phyloP scores from a whole-genome alignment of 2,329 filamentous ascomycete genomes.

The Neobulgaria alba region DNA sequence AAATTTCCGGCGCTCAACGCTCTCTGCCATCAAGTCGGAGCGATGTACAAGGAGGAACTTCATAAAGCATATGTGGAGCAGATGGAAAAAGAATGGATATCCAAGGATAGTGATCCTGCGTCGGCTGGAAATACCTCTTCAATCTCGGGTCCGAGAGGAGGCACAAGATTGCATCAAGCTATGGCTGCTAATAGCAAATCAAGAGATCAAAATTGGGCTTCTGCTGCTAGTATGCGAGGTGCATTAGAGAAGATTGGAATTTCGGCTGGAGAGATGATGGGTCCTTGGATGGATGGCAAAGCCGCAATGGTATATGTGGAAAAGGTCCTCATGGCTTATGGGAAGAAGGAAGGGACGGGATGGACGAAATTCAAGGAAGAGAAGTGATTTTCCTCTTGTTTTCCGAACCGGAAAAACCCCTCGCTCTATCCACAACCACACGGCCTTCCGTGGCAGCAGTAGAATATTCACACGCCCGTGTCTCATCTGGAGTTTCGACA shows the following conservation, averaged over 20 bases:
- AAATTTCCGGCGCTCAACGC: constrained; percentile 32
- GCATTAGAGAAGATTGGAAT: constrained; percentile 36
- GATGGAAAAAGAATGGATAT: constrained; percentile 27
- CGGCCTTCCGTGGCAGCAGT: too few species aligned
- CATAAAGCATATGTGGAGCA: constrained; percentile 18
- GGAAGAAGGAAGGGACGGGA: constrained; percentile 35
- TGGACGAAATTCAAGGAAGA: constrained; percentile 11
- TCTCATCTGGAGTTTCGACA: too few species aligned
- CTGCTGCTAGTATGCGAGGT: constrained; percentile 19
- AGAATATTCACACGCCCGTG: too few species aligned
- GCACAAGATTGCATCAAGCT: constrained; percentile 26
- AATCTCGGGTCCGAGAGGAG: not conserved
- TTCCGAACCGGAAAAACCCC: too few species aligned
- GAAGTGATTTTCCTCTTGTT: too few species aligned
- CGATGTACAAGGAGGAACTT: constrained; percentile 37
- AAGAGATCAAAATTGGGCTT: constrained; percentile 25
- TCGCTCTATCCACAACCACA: too few species aligned
- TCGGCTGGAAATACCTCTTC: too few species aligned
- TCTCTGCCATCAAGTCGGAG: constrained; percentile 37
- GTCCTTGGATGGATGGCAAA: constrained; percentile 33
- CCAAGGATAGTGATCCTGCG: too few species aligned
- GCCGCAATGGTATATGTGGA: constrained; percentile 38
- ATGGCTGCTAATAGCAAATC: constrained; percentile 15
- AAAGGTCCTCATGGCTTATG: constrained; percentile 38
- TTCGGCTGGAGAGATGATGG: constrained; percentile 22